phyloP scores from a whole-genome alignment of 441 rosid genomes.

The Omphalea diandra region DNA sequence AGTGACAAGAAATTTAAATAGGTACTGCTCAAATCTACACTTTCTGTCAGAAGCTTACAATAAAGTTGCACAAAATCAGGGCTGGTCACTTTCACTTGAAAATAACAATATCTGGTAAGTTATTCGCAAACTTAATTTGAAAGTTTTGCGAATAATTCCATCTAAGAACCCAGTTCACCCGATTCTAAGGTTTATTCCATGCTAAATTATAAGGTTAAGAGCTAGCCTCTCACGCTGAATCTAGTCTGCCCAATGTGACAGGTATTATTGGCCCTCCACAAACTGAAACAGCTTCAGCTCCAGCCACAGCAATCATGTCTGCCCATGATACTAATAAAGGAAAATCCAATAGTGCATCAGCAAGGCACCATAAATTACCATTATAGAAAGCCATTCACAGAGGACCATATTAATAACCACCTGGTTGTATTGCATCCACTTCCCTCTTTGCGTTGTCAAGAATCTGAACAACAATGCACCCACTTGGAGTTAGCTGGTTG shows the following conservation, averaged over 20 bases:
- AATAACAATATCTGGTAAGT: no score
- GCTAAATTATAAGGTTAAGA: constrained; percentile 4
- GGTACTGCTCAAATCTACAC: neutral
- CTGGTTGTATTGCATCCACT: constrained; percentile 60
- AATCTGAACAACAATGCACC: constrained; percentile 52
- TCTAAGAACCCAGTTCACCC: neutral
- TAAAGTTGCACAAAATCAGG: neutral
- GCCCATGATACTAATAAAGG: constrained; percentile 80
- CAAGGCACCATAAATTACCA: constrained; percentile 14
- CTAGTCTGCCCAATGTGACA: constrained; percentile 70
- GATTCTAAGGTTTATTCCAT: neutral
- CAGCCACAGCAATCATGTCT: constrained; percentile 83
- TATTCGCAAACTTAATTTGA: no score
- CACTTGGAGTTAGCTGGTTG: constrained; percentile 33
- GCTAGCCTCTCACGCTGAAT: constrained; percentile 54
- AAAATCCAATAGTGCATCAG: constrained; percentile 30
- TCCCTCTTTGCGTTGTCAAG: constrained; percentile 77
- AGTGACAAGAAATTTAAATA: neutral
- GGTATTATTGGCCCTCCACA: constrained; percentile 86
- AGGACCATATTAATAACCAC: constrained; percentile 35
- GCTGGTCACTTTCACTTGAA: no score
- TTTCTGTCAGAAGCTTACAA: neutral
- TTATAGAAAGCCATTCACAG: constrained; percentile 16
- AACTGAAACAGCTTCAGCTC: constrained; percentile 89
- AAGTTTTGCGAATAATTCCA: no score